Evolutionary conservation across 352 stramenopile genomes (phyloP), one percentile per base, ranked within the genome.

Genomic region (Globisporangium nodosum): DNA sequence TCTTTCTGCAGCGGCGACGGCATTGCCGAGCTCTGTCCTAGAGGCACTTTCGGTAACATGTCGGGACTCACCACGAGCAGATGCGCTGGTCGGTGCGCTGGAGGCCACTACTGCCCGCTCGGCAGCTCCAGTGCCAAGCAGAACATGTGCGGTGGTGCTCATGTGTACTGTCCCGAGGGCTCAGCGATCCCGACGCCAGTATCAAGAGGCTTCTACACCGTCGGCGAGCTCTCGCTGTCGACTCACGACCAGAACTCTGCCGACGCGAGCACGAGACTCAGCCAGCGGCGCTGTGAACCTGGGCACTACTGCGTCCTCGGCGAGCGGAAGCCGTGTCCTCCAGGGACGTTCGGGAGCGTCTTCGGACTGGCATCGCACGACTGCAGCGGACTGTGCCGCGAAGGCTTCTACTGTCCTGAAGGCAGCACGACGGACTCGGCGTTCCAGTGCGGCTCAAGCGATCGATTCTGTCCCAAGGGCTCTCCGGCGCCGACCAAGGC

Each of bases 301-400:
- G 85, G 85, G 0, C 85, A 73, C 49, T 97, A 84, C 55, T 96
- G 88, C 59, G 66, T 71, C 5, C 70, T 74, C 37, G 82, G 82
- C 18, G 79, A 88, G 51, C 69, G 71, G n/a, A 80, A 80, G 13
- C 73, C 70, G 5, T 92, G 81, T 64, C 79, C 81, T 21, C 68
- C 72, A 56, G 83, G 85, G 27, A 85, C 71, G 1, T 92, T 79
- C 54, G 78, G 84, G 5, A 64, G 78, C 20, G 31, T 13, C 0
- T 56, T 49, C 3, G 65, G 66, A 3, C 65, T 88, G 21, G 46
- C 55, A 0, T 54, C 67, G 1, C 35, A 65, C 9, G 50, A 35
- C 0, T 90, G 80, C 63, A 68, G 54, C n/a, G 78, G 78, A 0
- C 37, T 43, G 1, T 88, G 81, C 57, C 52, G 49, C 9, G 47